These are phyloP conservation scores for Diaporthe humulicola DNA, from an alignment of 2,329 filamentous ascomycete genomes.

Conservation along the genomic window DNA sequence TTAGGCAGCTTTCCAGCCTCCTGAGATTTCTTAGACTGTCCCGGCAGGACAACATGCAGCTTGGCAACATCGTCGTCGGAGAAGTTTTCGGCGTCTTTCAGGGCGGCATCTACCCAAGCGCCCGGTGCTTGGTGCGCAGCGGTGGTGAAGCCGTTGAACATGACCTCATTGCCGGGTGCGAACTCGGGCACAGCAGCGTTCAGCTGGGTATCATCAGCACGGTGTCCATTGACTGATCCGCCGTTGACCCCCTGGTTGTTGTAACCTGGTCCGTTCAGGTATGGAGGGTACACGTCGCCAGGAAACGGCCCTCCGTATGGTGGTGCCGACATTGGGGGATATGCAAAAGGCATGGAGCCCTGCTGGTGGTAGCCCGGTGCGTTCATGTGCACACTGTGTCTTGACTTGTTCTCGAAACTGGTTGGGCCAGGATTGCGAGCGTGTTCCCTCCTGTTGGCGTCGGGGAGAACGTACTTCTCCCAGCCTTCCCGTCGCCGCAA, in stretches of 20 bases:
- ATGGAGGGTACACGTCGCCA: slow-evolving; percentile 47
- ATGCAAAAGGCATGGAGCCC: slow-evolving; percentile 47
- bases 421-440: slow-evolving; percentile 80
- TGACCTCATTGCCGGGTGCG: slow-evolving; percentile 53
- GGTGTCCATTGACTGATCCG: slow-evolving; percentile 55
- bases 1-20: slow-evolving; percentile 31
- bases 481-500: slow-evolving; percentile 82
- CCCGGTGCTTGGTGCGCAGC: neutral
- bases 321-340: slow-evolving; percentile 41
- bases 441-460: slow-evolving; percentile 77
- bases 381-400: slow-evolving; percentile 45
- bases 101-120: slow-evolving; percentile 20
- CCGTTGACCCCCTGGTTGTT: slow-evolving; percentile 48
- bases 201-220: slow-evolving; percentile 62
- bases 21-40: slow-evolving; percentile 14
- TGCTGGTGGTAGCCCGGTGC: slow-evolving; percentile 39
- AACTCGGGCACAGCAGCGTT: slow-evolving; percentile 76
- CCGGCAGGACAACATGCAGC: slow-evolving; percentile 45
- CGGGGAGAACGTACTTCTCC: slow-evolving; percentile 82
- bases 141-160: slow-evolving; percentile 7
- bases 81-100: slow-evolving; percentile 50
- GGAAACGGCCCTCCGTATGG: slow-evolving; percentile 21
- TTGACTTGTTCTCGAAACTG: slow-evolving; percentile 50
- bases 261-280: slow-evolving; percentile 49
- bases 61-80: slow-evolving; percentile 49